Evolutionary conservation across 2,329 filamentous ascomycete genomes (phyloP).

Genomic region (Trichoderma sp.): DNA sequence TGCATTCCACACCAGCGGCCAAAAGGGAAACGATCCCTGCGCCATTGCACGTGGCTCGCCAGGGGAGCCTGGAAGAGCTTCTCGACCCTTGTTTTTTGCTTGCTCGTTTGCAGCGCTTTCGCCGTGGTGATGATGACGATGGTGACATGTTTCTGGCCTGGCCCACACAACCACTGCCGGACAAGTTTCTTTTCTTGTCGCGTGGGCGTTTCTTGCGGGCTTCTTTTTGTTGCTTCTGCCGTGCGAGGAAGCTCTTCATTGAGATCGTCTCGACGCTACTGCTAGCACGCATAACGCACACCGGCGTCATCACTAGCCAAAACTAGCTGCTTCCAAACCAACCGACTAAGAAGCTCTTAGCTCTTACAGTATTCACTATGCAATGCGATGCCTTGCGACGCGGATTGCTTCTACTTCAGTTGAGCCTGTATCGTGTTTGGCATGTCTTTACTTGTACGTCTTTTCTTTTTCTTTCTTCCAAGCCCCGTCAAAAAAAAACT

Average conservation of each 20-base stretch:
- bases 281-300: neutral
- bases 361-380: neutral
- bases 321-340: neutral
- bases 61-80: conserved; percentile 14
- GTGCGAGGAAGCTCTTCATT: neutral
- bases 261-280: conserved; percentile 1
- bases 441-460: neutral
- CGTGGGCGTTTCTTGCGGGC: neutral
- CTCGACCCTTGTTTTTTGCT: neutral
- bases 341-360: neutral
- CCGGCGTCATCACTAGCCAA: neutral
- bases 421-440: neutral
- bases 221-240: neutral
- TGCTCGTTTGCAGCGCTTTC: neutral
- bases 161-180: neutral
- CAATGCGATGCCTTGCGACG: neutral
- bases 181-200: neutral
- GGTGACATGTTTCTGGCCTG: neutral
- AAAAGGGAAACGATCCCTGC: conserved; percentile 16
- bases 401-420: neutral
- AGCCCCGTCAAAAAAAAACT: neutral
- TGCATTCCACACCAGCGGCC: conserved; percentile 8
- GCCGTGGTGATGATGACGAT: neutral
- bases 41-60: conserved; percentile 21
- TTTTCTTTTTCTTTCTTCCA: neutral